These are phyloP conservation scores for Puccinia polysora DNA, from an alignment of 1,284 basidiomycete species.

Conservation along the genomic window DNA sequence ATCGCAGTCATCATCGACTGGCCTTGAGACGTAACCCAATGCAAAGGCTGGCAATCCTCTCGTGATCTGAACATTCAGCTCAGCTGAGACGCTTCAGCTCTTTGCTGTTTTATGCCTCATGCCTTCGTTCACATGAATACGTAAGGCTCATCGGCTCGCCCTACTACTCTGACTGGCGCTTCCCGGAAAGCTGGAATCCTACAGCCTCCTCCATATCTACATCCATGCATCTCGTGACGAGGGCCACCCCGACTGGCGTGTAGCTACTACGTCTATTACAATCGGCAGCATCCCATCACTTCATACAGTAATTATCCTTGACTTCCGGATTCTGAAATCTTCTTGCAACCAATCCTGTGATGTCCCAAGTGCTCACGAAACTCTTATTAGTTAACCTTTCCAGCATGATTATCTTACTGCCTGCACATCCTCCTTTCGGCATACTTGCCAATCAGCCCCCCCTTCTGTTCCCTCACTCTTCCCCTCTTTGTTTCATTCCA, in stretches of 20 bases:
- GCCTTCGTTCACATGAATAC: not conserved
- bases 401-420: not conserved
- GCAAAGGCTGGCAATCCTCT: no score
- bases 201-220: not conserved
- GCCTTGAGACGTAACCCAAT: no score
- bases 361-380: slow-evolving; percentile 3
- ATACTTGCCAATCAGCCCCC: no score
- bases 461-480: not conserved
- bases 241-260: not conserved
- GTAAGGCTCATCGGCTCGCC: not conserved
- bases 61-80: no score
- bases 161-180: not conserved
- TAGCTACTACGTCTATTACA: not conserved
- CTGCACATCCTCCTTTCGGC: not conserved
- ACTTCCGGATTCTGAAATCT: slow-evolving; percentile 4
- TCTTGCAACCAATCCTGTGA: not conserved
- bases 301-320: slow-evolving; percentile 16
- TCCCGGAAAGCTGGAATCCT: not conserved
- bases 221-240: slow-evolving; percentile 12
- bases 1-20: no score
- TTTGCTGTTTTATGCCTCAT: not conserved
- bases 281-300: slow-evolving; percentile 10
- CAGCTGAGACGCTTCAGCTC: no score
- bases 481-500: not conserved
- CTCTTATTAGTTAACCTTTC: not conserved